Evolutionary conservation across 2,329 filamentous ascomycete species (phyloP).

Genomic region (Hypoxylon sp.): DNA sequence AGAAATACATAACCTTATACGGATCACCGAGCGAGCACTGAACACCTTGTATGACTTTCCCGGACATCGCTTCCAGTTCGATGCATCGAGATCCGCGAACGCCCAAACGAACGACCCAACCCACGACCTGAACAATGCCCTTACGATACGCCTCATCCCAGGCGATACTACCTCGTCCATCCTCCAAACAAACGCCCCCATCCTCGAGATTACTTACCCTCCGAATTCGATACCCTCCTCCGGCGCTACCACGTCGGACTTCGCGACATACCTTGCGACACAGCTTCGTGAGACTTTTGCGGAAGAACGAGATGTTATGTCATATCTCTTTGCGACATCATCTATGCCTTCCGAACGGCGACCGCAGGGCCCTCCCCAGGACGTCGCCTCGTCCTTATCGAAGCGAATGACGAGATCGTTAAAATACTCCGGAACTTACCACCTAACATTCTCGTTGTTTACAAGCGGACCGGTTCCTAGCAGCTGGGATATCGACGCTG

Average conservation of each 20-base stretch:
- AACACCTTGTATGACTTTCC: constrained; percentile 90
- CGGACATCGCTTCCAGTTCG: constrained; percentile 82
- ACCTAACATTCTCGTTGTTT: constrained; percentile 95
- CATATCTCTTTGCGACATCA: constrained; percentile 74
- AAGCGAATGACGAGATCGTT: constrained; percentile 85
- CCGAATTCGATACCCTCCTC: constrained; percentile 74
- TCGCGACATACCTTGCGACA: constrained; percentile 82
- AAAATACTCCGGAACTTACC: constrained; percentile 93
- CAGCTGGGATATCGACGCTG: constrained; percentile 89
- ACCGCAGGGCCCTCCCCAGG: constrained; percentile 60
- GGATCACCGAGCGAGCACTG: constrained; percentile 84
- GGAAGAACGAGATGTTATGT: constrained; percentile 89
- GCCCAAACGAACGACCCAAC: constrained; percentile 43
- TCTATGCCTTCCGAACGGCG: constrained; percentile 62
- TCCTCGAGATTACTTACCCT: constrained; percentile 82
- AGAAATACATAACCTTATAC: constrained; percentile 79
- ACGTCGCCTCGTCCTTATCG: constrained; percentile 66
- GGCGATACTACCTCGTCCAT: constrained; percentile 69
- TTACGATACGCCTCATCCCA: constrained; percentile 77
- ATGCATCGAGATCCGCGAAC: constrained; percentile 62
- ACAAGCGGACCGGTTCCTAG: constrained; percentile 82
- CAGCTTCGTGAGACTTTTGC: constrained; percentile 82
- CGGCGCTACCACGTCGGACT: constrained; percentile 75
- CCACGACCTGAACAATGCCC: constrained; percentile 64
- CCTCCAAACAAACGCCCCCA: constrained; percentile 75